Conservation (phyloP, 1,284 basidiomycete species). For the Tylopilus sp. region DNA sequence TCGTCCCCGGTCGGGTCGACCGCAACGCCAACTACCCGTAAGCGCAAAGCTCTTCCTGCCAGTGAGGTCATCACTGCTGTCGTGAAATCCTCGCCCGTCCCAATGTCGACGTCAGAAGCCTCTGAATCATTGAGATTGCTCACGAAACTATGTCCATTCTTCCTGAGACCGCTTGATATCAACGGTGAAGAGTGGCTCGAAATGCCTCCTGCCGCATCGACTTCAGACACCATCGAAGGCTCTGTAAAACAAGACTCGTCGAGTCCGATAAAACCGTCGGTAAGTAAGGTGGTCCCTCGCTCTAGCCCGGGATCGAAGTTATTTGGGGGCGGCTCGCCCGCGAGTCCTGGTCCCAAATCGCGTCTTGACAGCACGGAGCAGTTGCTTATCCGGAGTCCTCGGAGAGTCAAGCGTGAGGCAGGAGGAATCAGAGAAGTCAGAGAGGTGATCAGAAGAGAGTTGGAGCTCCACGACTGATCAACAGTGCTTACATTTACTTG, state of each 20-base stretch:
- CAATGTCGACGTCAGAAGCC: conserved; percentile 71
- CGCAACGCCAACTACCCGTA: conserved; percentile 52
- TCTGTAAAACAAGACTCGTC: conserved; percentile 22
- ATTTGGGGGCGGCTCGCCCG: conserved; percentile 21
- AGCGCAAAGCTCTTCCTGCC: conserved; percentile 61
- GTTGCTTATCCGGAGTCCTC: conserved; percentile 63
- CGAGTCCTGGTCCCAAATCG: conserved; percentile 37
- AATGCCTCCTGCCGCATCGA: conserved; percentile 56
- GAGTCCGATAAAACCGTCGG: conserved; percentile 37
- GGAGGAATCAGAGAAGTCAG: conserved; percentile 73
- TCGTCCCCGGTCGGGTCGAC: conserved; percentile 51
- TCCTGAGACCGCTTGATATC: conserved; percentile 60
- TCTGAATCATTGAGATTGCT: conserved; percentile 67
- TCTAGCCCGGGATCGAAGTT: conserved; percentile 36
- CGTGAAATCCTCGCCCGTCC: conserved; percentile 73
- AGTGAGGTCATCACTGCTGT: conserved; percentile 63
- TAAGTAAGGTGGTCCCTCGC: conserved; percentile 22
- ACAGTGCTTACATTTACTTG: conserved; percentile 31
- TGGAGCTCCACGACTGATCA: conserved; percentile 61
- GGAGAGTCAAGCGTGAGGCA: conserved; percentile 59
- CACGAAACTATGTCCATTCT: conserved; percentile 69
- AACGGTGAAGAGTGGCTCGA: conserved; percentile 75
- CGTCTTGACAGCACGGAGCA: conserved; percentile 55
- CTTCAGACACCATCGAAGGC: conserved; percentile 17
- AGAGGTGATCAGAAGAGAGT: conserved; percentile 71